Conservation (phyloP, 129 eudicot genomes). For the Arctium minus region DNA sequence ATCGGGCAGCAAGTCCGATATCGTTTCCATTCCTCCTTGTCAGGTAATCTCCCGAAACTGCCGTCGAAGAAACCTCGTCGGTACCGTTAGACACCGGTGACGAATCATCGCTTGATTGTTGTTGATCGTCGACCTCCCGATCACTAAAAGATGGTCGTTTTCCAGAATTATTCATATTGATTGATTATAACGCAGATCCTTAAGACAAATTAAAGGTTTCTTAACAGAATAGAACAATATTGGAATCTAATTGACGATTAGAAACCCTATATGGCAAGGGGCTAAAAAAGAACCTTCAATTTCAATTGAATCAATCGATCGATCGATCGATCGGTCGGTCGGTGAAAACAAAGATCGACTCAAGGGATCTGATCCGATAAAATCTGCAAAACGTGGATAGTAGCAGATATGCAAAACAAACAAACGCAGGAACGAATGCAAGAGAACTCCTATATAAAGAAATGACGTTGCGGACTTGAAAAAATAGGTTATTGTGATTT, state of each 20-base stretch:
- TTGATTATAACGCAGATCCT: neutral
- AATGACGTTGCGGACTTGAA: constrained; percentile 3
- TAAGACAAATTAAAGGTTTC: neutral
- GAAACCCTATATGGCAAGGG: constrained; percentile 11
- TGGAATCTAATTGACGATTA: neutral
- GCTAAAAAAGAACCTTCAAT: neutral
- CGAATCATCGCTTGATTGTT: constrained; percentile 16
- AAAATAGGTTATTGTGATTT: constrained; percentile 10
- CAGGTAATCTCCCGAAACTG: constrained; percentile 21
- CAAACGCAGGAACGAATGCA: neutral
- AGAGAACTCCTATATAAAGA: neutral
- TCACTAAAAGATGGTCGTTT: constrained; percentile 39
- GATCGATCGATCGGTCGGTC: neutral
- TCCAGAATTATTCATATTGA: constrained; percentile 37
- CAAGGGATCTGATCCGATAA: constrained; percentile 23
- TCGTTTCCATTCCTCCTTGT: constrained; percentile 15
- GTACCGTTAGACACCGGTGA: constrained; percentile 1
- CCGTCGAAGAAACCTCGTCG: constrained; percentile 11
- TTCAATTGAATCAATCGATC: neutral
- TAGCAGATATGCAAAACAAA: constrained; percentile 12
- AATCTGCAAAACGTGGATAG: constrained; percentile 13
- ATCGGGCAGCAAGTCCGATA: constrained; percentile 38
- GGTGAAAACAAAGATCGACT: constrained; percentile 10
- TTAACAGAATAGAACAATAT: neutral
- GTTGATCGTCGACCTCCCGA: constrained; percentile 32